These are phyloP conservation scores for Limnanthes douglasii DNA, from an alignment of 345 rosid genomes.

Conservation along the genomic window DNA sequence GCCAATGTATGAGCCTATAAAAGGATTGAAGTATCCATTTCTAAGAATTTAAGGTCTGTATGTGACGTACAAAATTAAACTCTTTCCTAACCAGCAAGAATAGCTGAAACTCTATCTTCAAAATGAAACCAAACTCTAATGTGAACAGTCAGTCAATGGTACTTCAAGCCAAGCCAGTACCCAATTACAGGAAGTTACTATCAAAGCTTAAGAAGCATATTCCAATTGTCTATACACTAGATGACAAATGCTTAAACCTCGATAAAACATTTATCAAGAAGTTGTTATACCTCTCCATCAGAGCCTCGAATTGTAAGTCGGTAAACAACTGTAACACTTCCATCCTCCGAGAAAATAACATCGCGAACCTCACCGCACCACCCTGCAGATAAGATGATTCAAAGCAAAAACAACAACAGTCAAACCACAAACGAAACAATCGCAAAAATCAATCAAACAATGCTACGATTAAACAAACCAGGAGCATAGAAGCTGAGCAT, in stretches of 20 bases:
- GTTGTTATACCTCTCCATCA: conserved; percentile 73
- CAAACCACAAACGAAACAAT: background rate
- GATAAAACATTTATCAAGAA: background rate
- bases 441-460: background rate
- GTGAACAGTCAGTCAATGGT: no score
- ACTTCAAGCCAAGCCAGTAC: no score
- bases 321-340: conserved; percentile 81
- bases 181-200: no score
- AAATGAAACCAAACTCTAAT: background rate
- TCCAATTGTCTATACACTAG: no score
- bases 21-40: no score
- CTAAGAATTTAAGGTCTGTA: no score
- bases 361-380: conserved; percentile 99
- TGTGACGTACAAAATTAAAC: no score
- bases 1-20: no score
- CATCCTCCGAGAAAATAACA: conserved; percentile 81
- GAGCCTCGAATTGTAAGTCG: conserved; percentile 92
- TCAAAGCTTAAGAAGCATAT: no score
- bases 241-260: background rate
- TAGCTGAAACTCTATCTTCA: background rate
- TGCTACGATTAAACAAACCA: conserved; percentile 29
- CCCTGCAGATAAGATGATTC: conserved; percentile 24
- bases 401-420: background rate
- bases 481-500: conserved; percentile 98
- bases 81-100: no score